Percentiles rank a stretch among this genome's conserved stretches.
These are phyloP conservation scores for Chytriomyces sp. DNA, from an alignment of 192 early-diverging fungal genomes.

Conservation along the genomic window DNA sequence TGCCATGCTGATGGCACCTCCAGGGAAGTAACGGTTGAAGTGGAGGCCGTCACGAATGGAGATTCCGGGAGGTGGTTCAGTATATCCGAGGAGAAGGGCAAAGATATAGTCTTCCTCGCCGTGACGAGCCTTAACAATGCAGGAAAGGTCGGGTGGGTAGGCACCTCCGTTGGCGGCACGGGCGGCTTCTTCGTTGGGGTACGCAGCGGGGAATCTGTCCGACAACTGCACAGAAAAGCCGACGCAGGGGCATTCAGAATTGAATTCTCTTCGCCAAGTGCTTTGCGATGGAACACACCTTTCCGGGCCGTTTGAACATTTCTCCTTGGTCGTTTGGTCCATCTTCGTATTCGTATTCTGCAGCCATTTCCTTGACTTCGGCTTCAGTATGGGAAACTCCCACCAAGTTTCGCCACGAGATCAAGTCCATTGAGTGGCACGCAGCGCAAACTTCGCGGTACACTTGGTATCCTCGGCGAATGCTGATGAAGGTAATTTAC, in stretches of 20 bases:
- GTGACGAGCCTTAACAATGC: conserved; percentile 94
- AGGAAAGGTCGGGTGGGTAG: conserved; percentile 91
- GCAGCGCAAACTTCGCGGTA: conserved; percentile 98
- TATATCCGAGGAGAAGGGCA: conserved; percentile 91
- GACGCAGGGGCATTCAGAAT: too few relatives aligned
- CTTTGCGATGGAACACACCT: conserved; percentile 45
- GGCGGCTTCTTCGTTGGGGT: conserved; percentile 96
- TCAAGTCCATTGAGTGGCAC: conserved; percentile 93
- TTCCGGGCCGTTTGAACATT: conserved; percentile 92
- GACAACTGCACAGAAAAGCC: conserved; percentile 56
- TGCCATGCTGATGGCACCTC: conserved; percentile 97
- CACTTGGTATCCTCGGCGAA: conserved; percentile 98
- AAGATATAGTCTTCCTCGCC: conserved; percentile 97
- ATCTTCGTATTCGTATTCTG: conserved; percentile 88
- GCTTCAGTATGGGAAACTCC: conserved; percentile 92
- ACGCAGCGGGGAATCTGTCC: conserved; percentile 87
- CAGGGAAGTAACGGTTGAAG: conserved; percentile 99
- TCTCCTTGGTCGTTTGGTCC: conserved; percentile 91
- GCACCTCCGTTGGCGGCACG: conserved; percentile 96
- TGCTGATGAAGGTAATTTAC: conserved; percentile 51
- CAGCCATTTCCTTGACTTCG: conserved; percentile 93
- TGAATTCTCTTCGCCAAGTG: too few relatives aligned
- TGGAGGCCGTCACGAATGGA: conserved; percentile 92
- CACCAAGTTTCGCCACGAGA: conserved; percentile 96
- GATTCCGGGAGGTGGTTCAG: conserved; percentile 94